Evolutionary conservation across 257 asterid species (phyloP), one percentile per base, ranked within the genome.

Genomic region (Gentiana dahurica): DNA sequence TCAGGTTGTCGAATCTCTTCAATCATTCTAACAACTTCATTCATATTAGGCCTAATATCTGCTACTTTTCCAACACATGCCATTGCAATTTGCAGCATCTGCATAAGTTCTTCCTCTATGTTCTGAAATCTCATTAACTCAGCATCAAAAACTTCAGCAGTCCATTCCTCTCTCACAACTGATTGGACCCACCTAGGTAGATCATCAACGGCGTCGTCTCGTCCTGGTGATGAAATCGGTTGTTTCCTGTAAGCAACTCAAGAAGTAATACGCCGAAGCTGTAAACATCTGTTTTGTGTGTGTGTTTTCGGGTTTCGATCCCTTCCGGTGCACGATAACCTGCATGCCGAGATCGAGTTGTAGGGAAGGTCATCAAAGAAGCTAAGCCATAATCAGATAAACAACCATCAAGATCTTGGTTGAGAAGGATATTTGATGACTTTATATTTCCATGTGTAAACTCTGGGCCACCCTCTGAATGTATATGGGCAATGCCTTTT

Each of bases 111-210:
- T 57, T 89, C 97, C 67, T 89, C 95, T 9, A 86, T 84, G 66
- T 86, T 82, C 38, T 81, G 93, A 33, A 73, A 77, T 54, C 85
- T 76, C 94, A 86, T 78, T 58, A 89, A 59, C 71, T 87, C 95
- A 3, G 82, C 87, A 35, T 90, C 98, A 41, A 90, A 90, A 13
- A 90, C 98, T 75, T 90, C 96, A 0, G 94, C 94, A 10, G 98
- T 90, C 98, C 96, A 90, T 63, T 90, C 98, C 71, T 90, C 98
- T 68, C 95, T 75, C 46, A 90, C 98, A 2, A 90, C 98, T 8
- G 98, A 90, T 64, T 84, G 98, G 15, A 89, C 97, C 97, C 97
- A 89, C 67, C 93, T 70, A 1, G 95, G 95, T 48, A 90, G 95
- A 68, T 87, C 94, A 6, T 79, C 91, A 32, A 77, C 76, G 67